Base-by-base conservation (phyloP, 768 basidiomycete species). In the Auricularia cornea region DNA sequence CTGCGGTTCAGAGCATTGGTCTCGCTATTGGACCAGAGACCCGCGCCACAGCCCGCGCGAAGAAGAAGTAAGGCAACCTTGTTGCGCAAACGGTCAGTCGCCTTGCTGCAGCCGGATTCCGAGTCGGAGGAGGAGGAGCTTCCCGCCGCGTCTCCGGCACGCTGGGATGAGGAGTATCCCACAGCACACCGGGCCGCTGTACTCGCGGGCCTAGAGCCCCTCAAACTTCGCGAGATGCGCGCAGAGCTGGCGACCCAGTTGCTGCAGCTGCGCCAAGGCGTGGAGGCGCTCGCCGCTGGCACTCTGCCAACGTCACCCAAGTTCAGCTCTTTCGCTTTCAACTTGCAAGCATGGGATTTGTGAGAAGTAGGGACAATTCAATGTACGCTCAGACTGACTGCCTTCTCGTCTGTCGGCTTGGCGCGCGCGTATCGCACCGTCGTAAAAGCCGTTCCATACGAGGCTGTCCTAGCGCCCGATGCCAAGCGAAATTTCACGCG, bases 1-100 rank as follows among this genome's bases (percentile, higher is more conserved):
- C 74, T 92, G 3, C 82, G 84, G 67, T 92, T 92, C 72, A 83
- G 81, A 57, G 30, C 54, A 4, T 29, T 57, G 30, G 54, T 26
- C 11, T 18, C 20, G 20, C 20, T 14, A 14, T 23, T 48, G 16
- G 44, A 48, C 20, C 11, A 8, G 44, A 23, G 6, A 20, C 12
- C 44, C 23, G 6, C 10, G 6, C 20, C 44, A 23, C 44, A 48
- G 44, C 44, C 16, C 6, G 20, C 20, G 44, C 44, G 44, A 6
- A 48, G 20, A 23, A 18, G 44, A 48, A 48, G 44, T 20, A 48
- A 18, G 44, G 23, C 16, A 23, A 48, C 10, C 20, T 20, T 23
- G 44, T 48, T 23, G 16, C 44, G 44, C 6, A 48, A 18, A 20
- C 44, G 44, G 20, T 6, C 44, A 20, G 6, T 20, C 20, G 20